Conservation (phyloP, 2,329 filamentous ascomycete genomes). For the Botrytis cinerea region DNA sequence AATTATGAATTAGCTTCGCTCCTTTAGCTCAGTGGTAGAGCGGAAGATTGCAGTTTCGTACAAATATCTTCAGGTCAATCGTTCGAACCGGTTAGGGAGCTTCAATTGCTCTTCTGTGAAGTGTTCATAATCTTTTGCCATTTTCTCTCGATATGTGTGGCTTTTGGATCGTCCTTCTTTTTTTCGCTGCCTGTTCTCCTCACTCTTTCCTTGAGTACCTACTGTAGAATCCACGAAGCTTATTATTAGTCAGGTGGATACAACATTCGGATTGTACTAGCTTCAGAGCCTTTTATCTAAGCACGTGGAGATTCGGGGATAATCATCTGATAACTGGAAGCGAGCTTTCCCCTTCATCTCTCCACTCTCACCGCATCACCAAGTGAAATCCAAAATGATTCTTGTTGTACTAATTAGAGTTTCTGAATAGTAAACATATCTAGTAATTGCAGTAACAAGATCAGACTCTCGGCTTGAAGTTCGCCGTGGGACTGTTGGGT, state of each 20-base stretch:
- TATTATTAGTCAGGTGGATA: background rate
- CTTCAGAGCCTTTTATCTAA: background rate
- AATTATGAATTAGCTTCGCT: slow-evolving; percentile 9
- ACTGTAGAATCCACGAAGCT: background rate
- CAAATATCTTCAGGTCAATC: slow-evolving; percentile 32
- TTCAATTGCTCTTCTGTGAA: slow-evolving; percentile 20
- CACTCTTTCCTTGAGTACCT: background rate
- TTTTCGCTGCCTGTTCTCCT: background rate
- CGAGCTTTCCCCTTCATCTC: slow-evolving; percentile 2
- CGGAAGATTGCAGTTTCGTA: slow-evolving; percentile 30
- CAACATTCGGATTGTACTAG: background rate
- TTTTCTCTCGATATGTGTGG: background rate
- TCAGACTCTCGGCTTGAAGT: background rate
- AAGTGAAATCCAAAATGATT: background rate
- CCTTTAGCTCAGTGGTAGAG: slow-evolving; percentile 36
- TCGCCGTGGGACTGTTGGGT: background rate
- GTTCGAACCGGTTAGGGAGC: slow-evolving; percentile 34
- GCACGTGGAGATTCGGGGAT: background rate
- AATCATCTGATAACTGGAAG: background rate
- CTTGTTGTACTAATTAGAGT: background rate
- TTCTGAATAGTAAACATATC: background rate
- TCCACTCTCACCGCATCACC: background rate
- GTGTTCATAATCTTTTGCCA: background rate
- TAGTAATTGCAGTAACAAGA: background rate
- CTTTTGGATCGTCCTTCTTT: too few species aligned